phyloP scores from a whole-genome alignment of 352 stramenopile genomes.

The Globisporangium okanoganense region DNA sequence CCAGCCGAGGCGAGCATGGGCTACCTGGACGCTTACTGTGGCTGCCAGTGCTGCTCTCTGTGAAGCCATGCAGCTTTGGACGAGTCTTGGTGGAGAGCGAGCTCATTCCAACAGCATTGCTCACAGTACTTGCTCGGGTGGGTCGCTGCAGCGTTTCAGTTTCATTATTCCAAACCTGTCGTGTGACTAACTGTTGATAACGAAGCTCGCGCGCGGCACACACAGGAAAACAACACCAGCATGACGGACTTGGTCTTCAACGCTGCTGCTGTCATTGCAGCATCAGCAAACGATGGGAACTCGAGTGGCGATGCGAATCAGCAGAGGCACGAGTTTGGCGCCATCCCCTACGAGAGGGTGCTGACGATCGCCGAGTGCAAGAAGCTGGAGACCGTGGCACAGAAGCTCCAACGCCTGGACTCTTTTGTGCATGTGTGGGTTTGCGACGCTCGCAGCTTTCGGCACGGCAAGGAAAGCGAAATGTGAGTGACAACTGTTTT shows the following conservation, averaged over 20 bases:
- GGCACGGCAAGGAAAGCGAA: constrained; percentile 36
- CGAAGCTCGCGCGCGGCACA: not conserved
- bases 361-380: constrained; percentile 36
- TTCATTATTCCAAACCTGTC: not conserved
- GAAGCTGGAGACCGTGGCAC: constrained; percentile 26
- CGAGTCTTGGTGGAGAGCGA: not conserved
- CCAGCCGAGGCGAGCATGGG: constrained; percentile 2
- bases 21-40: not conserved
- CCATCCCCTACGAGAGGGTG: constrained; percentile 36
- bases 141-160: not conserved
- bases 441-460: constrained; percentile 45
- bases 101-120: constrained; percentile 1
- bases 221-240: not conserved
- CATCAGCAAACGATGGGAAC: not conserved
- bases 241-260: constrained; percentile 14
- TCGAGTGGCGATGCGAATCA: not conserved
- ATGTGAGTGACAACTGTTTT: constrained; percentile 20
- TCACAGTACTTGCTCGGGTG: not conserved
- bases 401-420: constrained; percentile 26
- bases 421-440: constrained; percentile 56
- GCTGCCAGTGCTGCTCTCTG: not conserved
- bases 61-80: not conserved
- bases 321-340: constrained; percentile 9
- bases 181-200: not conserved
- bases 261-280: not conserved